Percentiles rank a stretch among this genome's conserved stretches.
Conservation (phyloP, 352 stramenopile species). For the Globisporangium alternatum region DNA sequence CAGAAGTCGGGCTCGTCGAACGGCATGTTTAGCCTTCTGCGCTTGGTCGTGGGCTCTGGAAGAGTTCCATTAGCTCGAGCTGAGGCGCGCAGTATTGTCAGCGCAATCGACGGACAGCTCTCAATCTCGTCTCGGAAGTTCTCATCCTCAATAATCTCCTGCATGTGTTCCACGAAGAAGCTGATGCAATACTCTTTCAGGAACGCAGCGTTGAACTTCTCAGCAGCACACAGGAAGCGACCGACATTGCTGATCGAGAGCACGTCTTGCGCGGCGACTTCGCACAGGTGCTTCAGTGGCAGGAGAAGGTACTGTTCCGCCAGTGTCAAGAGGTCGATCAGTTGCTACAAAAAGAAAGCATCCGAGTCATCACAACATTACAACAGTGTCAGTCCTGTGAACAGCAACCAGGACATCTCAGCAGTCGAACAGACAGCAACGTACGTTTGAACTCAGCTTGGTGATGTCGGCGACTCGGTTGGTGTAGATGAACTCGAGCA, state of each 20-base stretch:
- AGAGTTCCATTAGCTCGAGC: slow-evolving; percentile 28
- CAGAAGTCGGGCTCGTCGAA: slow-evolving; percentile 74
- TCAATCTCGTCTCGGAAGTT: slow-evolving; percentile 83
- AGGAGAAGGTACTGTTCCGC: slow-evolving; percentile 80
- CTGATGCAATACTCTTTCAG: slow-evolving; percentile 81
- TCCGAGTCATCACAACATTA: neutral
- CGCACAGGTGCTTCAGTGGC: slow-evolving; percentile 74
- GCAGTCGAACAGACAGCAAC: slow-evolving; percentile 10
- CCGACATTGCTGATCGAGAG: slow-evolving; percentile 71
- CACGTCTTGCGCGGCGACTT: slow-evolving; percentile 67
- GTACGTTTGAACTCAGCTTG: slow-evolving; percentile 71
- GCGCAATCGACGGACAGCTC: slow-evolving; percentile 64
- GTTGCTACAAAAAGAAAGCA: slow-evolving; percentile 48
- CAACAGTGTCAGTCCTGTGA: neutral
- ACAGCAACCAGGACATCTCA: neutral
- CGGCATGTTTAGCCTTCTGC: slow-evolving; percentile 79
- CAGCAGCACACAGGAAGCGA: slow-evolving; percentile 74
- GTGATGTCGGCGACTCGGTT: slow-evolving; percentile 81
- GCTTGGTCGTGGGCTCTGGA: slow-evolving; percentile 51
- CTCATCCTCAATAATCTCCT: slow-evolving; percentile 80
- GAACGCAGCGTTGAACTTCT: slow-evolving; percentile 83
- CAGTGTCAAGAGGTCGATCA: slow-evolving; percentile 79
- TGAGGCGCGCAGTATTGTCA: slow-evolving; percentile 74
- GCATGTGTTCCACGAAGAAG: slow-evolving; percentile 75
- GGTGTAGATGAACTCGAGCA: slow-evolving; percentile 93